Evolutionary conservation across 257 asterid genomes (phyloP).

Genomic region (Ajuga chamaepitys): DNA sequence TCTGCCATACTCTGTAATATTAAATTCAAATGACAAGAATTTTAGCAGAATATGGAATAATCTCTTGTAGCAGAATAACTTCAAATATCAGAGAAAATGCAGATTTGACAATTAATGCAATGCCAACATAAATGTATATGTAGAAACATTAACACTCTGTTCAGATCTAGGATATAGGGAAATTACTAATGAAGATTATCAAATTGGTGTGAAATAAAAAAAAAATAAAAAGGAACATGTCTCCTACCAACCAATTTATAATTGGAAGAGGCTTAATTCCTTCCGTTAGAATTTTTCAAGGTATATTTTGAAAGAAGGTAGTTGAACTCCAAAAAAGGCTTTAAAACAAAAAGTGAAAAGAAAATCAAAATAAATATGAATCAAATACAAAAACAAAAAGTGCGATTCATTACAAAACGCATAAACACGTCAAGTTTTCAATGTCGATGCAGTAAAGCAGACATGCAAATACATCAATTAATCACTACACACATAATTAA

Average conservation of each 20-base stretch:
- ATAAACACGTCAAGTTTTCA: neutral
- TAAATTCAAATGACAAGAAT: slow-evolving; percentile 11
- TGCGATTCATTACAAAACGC: neutral
- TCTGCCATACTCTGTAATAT: slow-evolving; percentile 65
- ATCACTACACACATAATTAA: neutral
- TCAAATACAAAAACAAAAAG: neutral
- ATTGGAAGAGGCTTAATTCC: neutral
- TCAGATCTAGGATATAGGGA: neutral
- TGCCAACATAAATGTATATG: neutral
- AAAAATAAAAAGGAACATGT: neutral
- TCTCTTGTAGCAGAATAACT: neutral
- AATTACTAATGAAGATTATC: neutral
- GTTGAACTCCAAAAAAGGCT: neutral
- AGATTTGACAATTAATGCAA: neutral
- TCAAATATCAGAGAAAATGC: neutral
- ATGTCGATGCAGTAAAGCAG: neutral
- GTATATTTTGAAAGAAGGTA: neutral
- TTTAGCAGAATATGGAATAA: slow-evolving; percentile 9
- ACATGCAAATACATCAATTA: slow-evolving; percentile 14
- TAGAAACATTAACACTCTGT: neutral
- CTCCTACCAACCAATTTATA: neutral
- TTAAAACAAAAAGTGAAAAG: neutral
- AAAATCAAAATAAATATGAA: neutral
- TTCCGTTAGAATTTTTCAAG: too few species aligned
- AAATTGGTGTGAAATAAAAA: neutral